Evolutionary conservation across 352 stramenopile genomes (phyloP).

Genomic region (Phytophthora rubi): DNA sequence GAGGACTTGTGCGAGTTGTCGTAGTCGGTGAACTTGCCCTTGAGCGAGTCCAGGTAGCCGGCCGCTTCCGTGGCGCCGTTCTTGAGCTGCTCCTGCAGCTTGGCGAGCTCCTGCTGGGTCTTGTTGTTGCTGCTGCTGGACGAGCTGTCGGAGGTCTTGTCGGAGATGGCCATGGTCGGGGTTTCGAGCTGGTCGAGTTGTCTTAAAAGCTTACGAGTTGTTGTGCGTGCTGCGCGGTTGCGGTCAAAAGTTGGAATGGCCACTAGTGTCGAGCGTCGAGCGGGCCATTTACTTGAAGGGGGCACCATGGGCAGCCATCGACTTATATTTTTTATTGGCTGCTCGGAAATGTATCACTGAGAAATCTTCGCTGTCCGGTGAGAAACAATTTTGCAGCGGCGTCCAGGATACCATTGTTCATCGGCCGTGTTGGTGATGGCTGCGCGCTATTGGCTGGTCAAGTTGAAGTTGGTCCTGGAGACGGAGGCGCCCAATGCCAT

Average conservation of each 20-base stretch:
- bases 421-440: not conserved
- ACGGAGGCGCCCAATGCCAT: not conserved
- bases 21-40: conserved; percentile 47
- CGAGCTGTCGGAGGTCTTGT: conserved; percentile 24
- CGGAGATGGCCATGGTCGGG: conserved; percentile 35
- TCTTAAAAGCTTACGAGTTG: not conserved
- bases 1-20: conserved; percentile 48
- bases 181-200: not conserved
- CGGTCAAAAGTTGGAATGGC: conserved; percentile 27
- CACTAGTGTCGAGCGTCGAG: not conserved
- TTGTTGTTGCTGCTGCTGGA: conserved; percentile 7
- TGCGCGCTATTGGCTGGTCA: not conserved
- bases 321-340: conserved; percentile 15
- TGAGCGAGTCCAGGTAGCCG: conserved; percentile 47
- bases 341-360: conserved; percentile 25
- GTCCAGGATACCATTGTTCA: not conserved
- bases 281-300: conserved; percentile 4
- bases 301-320: conserved; percentile 6
- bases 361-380: conserved; percentile 11
- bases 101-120: conserved; percentile 40
- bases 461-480: not conserved
- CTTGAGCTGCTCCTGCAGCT: conserved; percentile 46
- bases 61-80: conserved; percentile 35
- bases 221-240: not conserved
- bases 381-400: conserved; percentile 3